Evolutionary conservation across 768 basidiomycete genomes (phyloP), one percentile per base, ranked within the genome.

Genomic region (Paxillus ammoniavirescens): DNA sequence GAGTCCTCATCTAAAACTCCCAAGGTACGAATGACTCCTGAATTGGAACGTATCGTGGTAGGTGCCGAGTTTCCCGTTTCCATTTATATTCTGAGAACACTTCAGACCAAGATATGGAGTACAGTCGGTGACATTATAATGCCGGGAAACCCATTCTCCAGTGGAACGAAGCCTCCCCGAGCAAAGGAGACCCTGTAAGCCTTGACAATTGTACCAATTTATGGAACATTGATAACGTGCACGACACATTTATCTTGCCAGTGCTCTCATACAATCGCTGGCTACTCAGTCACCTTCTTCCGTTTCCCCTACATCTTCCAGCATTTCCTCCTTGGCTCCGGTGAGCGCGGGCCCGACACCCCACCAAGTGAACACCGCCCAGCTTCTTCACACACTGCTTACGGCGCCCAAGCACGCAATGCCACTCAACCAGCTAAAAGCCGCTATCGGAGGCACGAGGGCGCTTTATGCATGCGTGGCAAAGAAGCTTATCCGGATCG

Each of bases 381-480:
- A 83, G 61, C 72, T 92, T 42, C 75, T 91, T 12, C 74, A 83
- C 43, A 70, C 77, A 17, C 74, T 92, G 14, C 72, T 92, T 23
- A 72, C 71, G 15, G 72, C 80, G 9, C 81, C 83, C 0, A 70
- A 76, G 41, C 79, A 82, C 50, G 72, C 84, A 28, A 73, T 90
- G 68, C 73, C 86, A 9, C 66, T 91, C 13, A 82, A 78, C 58
- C 79, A 76, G 60, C 73, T 86, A 14, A 91, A 89, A 67, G 81
- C 80, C 47, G 65, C 75, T 18, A 68, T 91, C 18, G 77, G 80
- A 36, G 73, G 82, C 10, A 85, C 82, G 8, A 75, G 86, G 40
- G 81, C 87, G 14, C 66, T 91, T 12, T 92, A 89, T 61, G 82
- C 77, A 2, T 90, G 89, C 63, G 87, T 91, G n/a, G 90, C 87